Evolutionary conservation across 352 stramenopile genomes (phyloP).

Genomic region (Discostella stelligera): DNA sequence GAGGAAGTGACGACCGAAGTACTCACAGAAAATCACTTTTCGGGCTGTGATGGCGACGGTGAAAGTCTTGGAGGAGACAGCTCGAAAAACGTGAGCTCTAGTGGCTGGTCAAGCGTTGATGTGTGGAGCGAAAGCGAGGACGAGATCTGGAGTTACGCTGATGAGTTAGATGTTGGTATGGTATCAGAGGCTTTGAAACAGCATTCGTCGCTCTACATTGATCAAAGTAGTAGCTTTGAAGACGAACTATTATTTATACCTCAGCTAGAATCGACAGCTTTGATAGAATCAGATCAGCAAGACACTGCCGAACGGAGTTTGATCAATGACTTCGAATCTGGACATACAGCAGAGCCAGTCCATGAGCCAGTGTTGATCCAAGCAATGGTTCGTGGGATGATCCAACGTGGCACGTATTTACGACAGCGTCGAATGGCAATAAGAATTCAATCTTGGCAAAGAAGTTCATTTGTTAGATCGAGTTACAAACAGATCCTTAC

Average conservation of each 20-base stretch:
- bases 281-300: background rate
- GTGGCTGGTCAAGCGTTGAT: slow-evolving; percentile 25
- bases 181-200: slow-evolving; percentile 47
- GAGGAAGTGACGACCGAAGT: background rate
- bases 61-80: slow-evolving; percentile 5
- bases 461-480: background rate
- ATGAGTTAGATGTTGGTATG: slow-evolving; percentile 51
- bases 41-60: background rate
- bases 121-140: slow-evolving; percentile 43
- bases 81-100: slow-evolving; percentile 5
- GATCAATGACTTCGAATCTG: too few species aligned
- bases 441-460: background rate
- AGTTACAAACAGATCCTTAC: slow-evolving; percentile 2
- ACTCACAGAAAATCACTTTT: background rate
- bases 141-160: slow-evolving; percentile 41
- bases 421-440: background rate
- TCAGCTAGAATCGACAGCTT: background rate
- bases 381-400: background rate
- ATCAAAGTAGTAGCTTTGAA: background rate
- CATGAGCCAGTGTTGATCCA: background rate
- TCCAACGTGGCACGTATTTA: background rate
- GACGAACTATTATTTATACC: background rate
- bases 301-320: too few species aligned
- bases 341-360: background rate
- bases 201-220: slow-evolving; percentile 10